Evolutionary conservation across 139 green algal genomes (phyloP).

Genomic region (Closterium sp.): DNA sequence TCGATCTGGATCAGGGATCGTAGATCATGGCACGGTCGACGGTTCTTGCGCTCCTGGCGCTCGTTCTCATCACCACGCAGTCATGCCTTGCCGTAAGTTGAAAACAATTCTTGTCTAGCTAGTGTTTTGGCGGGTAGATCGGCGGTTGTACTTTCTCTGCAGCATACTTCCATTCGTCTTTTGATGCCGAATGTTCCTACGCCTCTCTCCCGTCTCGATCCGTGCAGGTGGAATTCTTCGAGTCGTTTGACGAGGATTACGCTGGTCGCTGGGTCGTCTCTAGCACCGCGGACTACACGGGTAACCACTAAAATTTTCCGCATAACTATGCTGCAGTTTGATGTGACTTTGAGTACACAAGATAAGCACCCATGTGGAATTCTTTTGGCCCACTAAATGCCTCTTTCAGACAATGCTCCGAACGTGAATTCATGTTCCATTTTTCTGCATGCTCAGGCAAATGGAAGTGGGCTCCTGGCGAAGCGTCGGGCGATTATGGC

Average conservation of each 20-base stretch:
- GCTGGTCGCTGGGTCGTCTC: constrained; percentile 34
- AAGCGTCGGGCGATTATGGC: constrained; percentile 39
- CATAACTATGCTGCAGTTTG: too few species aligned
- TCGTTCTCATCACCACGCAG: not conserved
- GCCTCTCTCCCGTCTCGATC: not conserved
- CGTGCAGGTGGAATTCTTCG: constrained; percentile 35
- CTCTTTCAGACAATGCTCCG: too few species aligned
- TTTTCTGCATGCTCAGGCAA: constrained; percentile 8
- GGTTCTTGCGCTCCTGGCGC: not conserved
- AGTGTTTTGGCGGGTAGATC: too few species aligned
- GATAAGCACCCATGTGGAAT: not conserved
- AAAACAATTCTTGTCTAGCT: not conserved
- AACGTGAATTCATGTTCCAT: too few species aligned
- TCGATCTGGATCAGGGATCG: not conserved
- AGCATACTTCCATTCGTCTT: too few species aligned
- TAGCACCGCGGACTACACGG: constrained; percentile 16
- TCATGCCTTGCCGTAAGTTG: not conserved
- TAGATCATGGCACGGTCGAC: not conserved
- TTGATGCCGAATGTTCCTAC: too few species aligned
- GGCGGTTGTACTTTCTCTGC: too few species aligned
- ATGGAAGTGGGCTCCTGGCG: constrained; percentile 15
- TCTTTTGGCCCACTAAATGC: not conserved
- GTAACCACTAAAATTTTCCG: not conserved
- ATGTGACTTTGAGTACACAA: too few species aligned
- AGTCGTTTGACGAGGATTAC: constrained; percentile 26